Base-by-base conservation (phyloP, 306 rosid genomes). In the Ammopiptanthus mongolicus region DNA sequence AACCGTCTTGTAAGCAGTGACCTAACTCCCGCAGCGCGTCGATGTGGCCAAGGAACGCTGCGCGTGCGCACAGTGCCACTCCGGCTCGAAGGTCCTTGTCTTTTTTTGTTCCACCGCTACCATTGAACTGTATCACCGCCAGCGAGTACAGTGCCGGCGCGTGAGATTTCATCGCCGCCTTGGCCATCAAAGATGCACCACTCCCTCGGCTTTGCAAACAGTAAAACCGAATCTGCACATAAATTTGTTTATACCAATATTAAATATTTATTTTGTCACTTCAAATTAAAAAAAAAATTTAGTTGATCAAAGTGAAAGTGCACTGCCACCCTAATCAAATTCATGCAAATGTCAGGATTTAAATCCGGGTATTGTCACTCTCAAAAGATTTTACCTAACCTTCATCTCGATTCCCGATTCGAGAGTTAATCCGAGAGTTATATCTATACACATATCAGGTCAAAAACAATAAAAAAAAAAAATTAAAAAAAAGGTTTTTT, bases 1-100 rank as follows among this genome's bases (percentile, higher is more conserved):
- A 94, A 55, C 98, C 98, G 66, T 94, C 98, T 74, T 91, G 97
- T 2, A 94, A 87, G 68, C 98, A 94, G 86, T 94, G 98, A 0
- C 98, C 98, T 0, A 94, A 88, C 78, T 94, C 98, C 0, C 98
- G 82, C 0, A 94, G 86, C 42, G 96, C 97, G 76, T 94, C 98
- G 71, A 94, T 78, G 71, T 94, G 98, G 11, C 96, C 96, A 0
- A 94, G 93, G 50, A 90, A 94, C 0, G 98, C 97, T 0, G 98
- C 98, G 52, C 98, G 96, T 9, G 98, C 96, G 17, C 97, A 94
- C 0, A 94, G 80, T 4, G 98, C 95, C 1, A 94, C 97, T 0
- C 98, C 98, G 6, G 97, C 97, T 0, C 95, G 74, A 8, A 94
- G 89, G 73, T 91, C 93, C 71, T 94, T 94, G 68, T 94, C 97